Conservation (phyloP, 1,139 yeast genomes). For the Geotrichum europaeum region DNA sequence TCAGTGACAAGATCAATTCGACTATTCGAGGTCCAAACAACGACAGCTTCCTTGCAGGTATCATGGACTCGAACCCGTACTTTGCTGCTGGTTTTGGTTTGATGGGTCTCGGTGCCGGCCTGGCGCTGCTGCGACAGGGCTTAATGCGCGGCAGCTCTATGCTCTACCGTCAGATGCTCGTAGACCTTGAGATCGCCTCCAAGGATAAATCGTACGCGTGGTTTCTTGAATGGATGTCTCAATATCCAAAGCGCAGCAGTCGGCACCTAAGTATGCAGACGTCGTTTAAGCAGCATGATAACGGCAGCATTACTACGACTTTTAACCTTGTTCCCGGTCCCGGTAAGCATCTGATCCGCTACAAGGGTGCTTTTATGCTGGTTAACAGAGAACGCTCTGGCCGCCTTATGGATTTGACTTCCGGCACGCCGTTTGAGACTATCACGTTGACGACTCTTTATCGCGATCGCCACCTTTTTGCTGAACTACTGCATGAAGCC, state of each 20-base stretch:
- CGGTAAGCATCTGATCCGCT: slow-evolving; percentile 81
- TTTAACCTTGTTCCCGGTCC: slow-evolving; percentile 97
- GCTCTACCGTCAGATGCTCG: slow-evolving; percentile 74
- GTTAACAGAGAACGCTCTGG: slow-evolving; percentile 90
- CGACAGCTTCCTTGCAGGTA: slow-evolving; percentile 28
- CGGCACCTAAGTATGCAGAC: slow-evolving; percentile 91
- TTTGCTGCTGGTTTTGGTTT: slow-evolving; percentile 96
- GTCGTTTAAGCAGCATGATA: slow-evolving; percentile 79
- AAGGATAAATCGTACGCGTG: slow-evolving; percentile 91
- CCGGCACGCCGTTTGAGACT: slow-evolving; percentile 93
- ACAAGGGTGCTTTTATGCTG: slow-evolving; percentile 82
- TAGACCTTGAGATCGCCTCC: slow-evolving; percentile 88
- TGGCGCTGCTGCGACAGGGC: slow-evolving; percentile 74
- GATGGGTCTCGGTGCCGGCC: slow-evolving; percentile 84
- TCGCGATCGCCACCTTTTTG: slow-evolving; percentile 67
- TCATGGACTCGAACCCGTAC: slow-evolving; percentile 73
- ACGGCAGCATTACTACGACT: slow-evolving; percentile 82
- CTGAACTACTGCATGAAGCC: slow-evolving; percentile 76
- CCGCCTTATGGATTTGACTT: slow-evolving; percentile 78
- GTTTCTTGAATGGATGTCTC: slow-evolving; percentile 97
- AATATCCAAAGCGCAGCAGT: slow-evolving; percentile 57
- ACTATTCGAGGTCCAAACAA: slow-evolving; percentile 13
- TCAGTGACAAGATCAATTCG: slow-evolving; percentile 5
- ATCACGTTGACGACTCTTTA: slow-evolving; percentile 86
- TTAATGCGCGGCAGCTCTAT: slow-evolving; percentile 58